These are phyloP conservation scores for Clavispora phyllophila DNA, from an alignment of 805 yeast species.

Conservation along the genomic window DNA sequence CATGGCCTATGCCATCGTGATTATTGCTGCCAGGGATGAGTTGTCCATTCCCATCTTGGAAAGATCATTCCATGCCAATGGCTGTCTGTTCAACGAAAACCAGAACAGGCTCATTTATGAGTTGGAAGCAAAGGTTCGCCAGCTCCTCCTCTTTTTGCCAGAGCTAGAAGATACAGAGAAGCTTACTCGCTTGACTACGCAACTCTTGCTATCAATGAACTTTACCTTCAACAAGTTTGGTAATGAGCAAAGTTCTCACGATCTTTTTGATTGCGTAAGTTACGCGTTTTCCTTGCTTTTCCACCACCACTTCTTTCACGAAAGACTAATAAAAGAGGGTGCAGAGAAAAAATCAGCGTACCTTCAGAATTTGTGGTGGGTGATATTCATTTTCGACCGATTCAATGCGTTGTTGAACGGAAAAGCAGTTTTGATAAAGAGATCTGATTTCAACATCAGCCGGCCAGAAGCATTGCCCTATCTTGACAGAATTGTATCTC, in stretches of 20 bases:
- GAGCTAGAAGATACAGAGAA: conserved; percentile 20
- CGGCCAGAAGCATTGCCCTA: conserved; percentile 10
- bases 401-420: conserved; percentile 14
- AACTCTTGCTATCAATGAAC: conserved; percentile 15
- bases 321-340: conserved; percentile 7
- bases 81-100: conserved; percentile 5
- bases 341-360: conserved; percentile 11
- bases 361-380: conserved; percentile 17
- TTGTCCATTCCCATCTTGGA: conserved; percentile 16
- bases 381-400: conserved; percentile 16
- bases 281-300: conserved; percentile 16
- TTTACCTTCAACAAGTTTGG: conserved; percentile 18
- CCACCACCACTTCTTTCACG: conserved; percentile 15
- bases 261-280: conserved; percentile 16
- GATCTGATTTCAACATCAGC: conserved; percentile 13
- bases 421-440: conserved; percentile 13
- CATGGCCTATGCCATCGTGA: conserved; percentile 38
- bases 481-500: conserved; percentile 8
- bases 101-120: conserved; percentile 8
- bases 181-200: conserved; percentile 15
- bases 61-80: conserved; percentile 6
- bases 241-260: conserved; percentile 19
- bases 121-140: conserved; percentile 18
- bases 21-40: conserved; percentile 38
- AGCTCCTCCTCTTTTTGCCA: conserved; percentile 17